Base-by-base conservation (phyloP, 176 grass and related monocot species). In the bread wheat (Triticum aestivum) region DNA sequence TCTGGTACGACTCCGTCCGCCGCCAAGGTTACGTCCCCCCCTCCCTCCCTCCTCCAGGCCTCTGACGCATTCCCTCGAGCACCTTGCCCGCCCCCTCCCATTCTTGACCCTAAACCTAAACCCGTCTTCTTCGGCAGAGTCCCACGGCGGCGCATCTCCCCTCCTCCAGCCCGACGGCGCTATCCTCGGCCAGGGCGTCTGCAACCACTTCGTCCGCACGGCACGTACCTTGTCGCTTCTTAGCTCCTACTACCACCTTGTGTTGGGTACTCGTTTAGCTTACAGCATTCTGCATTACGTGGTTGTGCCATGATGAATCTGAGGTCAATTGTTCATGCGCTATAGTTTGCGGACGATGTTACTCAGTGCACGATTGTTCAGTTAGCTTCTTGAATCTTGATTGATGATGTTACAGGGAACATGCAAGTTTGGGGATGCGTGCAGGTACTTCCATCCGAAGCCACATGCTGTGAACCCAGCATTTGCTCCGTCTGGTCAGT, bases 391-490 rank as follows among this genome's bases (percentile, higher is more conserved):
- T 51, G 58, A 44, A 80, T 30, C 3, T 64, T 37, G 58, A 44
- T 63, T 37, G 69, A 45, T 63, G 26, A 10, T 64, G n/a, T 82
- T 82, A 5, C 86, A 95, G 93, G 93, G 91, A 13, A 47, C 85
- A 13, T 98, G 93, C 86, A 98, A 77, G 47, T 77, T 77, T 77
- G 74, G 74, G 27, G 95, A 98, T 82, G 39, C 85, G 56, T 95
- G 96, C 65, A 95, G 86, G 80, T 98, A 92, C 84, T 85, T 93
- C 86, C 95, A 98, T 85, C 91, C 93, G 2, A 98, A 90, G 89
- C 75, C 80, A 24, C 72, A 67, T 34, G 61, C 67, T 51, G 84
- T 63, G 41, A 91, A 64, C 61, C 83, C 85, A 15, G 61, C 69
- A 18, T 58, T 78, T 71, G 65, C 75, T 79, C 35, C 85, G 27